A percentile compares a stretch with the other conserved stretches of the same genome.
These are phyloP conservation scores for Pulveroboletus sp. DNA, from an alignment of 768 basidiomycete genomes.

Conservation along the genomic window DNA sequence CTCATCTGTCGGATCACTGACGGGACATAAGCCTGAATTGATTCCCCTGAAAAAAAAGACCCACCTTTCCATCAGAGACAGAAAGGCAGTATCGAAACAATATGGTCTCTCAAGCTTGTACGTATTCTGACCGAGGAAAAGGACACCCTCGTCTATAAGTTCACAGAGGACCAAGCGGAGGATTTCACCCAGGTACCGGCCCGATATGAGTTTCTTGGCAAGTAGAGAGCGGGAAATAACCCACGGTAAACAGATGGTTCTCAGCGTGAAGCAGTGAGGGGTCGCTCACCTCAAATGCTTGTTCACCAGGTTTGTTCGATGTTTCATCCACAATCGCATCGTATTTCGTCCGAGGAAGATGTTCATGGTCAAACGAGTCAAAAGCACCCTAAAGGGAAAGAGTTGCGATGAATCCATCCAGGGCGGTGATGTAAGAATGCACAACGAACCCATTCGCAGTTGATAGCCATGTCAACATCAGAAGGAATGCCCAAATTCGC, in stretches of 20 bases:
- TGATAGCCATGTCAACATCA: constrained; percentile 83
- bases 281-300: constrained; percentile 78
- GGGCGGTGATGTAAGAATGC: neutral
- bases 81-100: constrained; percentile 93
- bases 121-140: constrained; percentile 97
- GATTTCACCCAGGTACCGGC: constrained; percentile 95
- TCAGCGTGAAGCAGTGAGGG: neutral
- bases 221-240: neutral
- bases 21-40: constrained; percentile 1
- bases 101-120: constrained; percentile 97
- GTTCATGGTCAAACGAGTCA: constrained; percentile 92
- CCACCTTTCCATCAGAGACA: constrained; percentile 94
- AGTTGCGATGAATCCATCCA: neutral
- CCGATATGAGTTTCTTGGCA: constrained; percentile 87
- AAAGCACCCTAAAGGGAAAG: constrained; percentile 77
- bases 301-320: constrained; percentile 96
- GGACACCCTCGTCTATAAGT: constrained; percentile 92
- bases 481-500: constrained; percentile 65
- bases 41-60: neutral
- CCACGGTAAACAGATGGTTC: neutral
- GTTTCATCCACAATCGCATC: constrained; percentile 88
- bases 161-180: constrained; percentile 93
- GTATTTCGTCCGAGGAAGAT: constrained; percentile 93
- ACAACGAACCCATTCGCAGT: constrained; percentile 86
- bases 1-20: constrained; percentile 93